A percentile compares a stretch with the other conserved stretches of the same genome.
Conservation (phyloP, 2,329 filamentous ascomycete genomes). For the Trichoderma breve region DNA sequence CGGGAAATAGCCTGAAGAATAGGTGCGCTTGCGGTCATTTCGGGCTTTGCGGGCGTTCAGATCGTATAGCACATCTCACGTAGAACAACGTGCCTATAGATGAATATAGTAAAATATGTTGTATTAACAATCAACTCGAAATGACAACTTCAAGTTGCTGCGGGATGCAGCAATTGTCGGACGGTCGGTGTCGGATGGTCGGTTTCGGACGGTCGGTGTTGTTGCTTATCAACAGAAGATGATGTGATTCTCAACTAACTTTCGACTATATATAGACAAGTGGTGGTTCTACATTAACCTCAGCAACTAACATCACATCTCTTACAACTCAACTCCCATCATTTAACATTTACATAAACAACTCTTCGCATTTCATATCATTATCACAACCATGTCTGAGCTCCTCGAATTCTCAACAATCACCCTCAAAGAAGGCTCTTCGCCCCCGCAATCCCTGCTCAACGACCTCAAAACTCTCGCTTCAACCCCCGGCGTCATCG, state of each 20-base stretch:
- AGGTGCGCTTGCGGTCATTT: neutral
- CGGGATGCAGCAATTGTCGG: neutral
- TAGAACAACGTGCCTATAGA: neutral
- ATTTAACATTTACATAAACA: neutral
- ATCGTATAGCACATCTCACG: neutral
- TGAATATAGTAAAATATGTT: neutral
- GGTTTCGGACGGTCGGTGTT: neutral
- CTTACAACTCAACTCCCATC: neutral
- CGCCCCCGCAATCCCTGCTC: constrained; percentile 30
- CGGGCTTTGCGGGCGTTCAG: neutral
- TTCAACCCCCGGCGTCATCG: constrained; percentile 33
- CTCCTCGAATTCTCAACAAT: constrained; percentile 34
- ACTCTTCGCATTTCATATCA: neutral
- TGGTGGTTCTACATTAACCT: neutral
- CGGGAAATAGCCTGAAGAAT: neutral
- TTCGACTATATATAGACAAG: neutral
- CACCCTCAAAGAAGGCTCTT: constrained; percentile 31
- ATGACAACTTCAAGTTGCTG: neutral
- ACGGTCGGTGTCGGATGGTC: too few relatives aligned
- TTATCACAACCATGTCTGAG: constrained; percentile 28
- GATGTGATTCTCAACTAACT: neutral
- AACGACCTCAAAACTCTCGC: constrained; percentile 31
- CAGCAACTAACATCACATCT: neutral
- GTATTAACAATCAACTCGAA: neutral
- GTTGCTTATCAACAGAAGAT: neutral